Evolutionary conservation across 2,329 filamentous ascomycete genomes (phyloP).

Genomic region (Penicillium verrucosum): DNA sequence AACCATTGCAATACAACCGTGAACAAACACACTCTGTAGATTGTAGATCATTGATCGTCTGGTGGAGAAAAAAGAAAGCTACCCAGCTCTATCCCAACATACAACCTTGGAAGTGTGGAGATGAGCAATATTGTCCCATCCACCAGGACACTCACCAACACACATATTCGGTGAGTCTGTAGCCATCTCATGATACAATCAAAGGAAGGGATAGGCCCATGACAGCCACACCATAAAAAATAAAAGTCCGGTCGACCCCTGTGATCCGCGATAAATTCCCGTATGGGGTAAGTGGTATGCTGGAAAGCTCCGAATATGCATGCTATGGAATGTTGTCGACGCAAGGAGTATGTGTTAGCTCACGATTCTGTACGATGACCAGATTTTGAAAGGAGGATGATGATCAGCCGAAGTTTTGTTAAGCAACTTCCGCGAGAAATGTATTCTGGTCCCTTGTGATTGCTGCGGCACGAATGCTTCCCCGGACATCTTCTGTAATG

Average conservation of each 20-base stretch:
- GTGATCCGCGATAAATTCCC: constrained; percentile 4
- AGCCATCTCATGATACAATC: neutral
- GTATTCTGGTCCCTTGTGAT: neutral
- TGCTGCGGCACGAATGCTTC: neutral
- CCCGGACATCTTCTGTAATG: neutral
- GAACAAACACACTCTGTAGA: neutral
- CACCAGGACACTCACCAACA: neutral
- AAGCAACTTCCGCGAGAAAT: neutral
- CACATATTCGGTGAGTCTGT: neutral
- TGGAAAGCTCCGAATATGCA: constrained; percentile 12
- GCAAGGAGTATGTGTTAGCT: constrained; percentile 1
- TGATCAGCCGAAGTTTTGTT: constrained; percentile 1
- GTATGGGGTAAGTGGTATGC: constrained; percentile 9
- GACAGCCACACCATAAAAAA: neutral
- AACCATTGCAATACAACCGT: neutral
- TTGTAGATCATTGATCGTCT: neutral
- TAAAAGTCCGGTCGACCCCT: neutral
- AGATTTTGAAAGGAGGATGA: neutral
- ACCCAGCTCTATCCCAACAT: neutral
- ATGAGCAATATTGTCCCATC: neutral
- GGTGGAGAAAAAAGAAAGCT: neutral
- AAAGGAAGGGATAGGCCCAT: neutral
- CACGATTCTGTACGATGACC: neutral
- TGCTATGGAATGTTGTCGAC: constrained; percentile 1
- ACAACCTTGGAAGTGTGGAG: neutral